These are phyloP conservation scores for Lepiota venenata DNA, from an alignment of 768 basidiomycete species.

Conservation along the genomic window DNA sequence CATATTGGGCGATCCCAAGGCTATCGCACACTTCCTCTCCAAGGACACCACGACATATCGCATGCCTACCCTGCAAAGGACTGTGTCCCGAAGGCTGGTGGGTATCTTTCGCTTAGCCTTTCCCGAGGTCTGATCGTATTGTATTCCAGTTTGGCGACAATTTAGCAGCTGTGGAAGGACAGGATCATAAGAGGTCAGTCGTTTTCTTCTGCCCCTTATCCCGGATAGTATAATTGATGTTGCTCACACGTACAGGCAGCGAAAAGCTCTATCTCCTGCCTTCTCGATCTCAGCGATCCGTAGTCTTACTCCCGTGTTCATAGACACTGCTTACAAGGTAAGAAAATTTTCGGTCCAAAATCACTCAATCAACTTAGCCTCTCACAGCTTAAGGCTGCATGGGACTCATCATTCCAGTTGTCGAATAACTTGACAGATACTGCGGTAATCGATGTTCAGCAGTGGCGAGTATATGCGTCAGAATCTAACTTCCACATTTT, in stretches of 20 bases:
- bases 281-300: constrained; percentile 51
- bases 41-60: constrained; percentile 47
- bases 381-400: constrained; percentile 28
- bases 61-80: constrained; percentile 28
- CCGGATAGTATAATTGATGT: neutral
- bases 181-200: constrained; percentile 43
- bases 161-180: constrained; percentile 36
- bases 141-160: constrained; percentile 33
- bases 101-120: constrained; percentile 5
- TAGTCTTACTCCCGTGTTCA: constrained; percentile 41
- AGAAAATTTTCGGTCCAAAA: neutral
- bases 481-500: too few relatives aligned
- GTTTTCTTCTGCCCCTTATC: neutral
- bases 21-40: constrained; percentile 45
- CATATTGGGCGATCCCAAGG: constrained; percentile 44
- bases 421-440: constrained; percentile 12
- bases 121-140: too few relatives aligned
- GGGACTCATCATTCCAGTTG: constrained; percentile 24
- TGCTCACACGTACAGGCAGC: constrained; percentile 28
- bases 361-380: neutral
- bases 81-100: constrained; percentile 36
- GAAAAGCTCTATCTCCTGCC: constrained; percentile 46
- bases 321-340: constrained; percentile 49
- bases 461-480: constrained; percentile 26
- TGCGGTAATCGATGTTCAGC: constrained; percentile 42